Percentiles rank a stretch among this genome's conserved stretches.
These are phyloP conservation scores for Penicillium sp. DNA, from an alignment of 2,329 filamentous ascomycete species.

Conservation along the genomic window DNA sequence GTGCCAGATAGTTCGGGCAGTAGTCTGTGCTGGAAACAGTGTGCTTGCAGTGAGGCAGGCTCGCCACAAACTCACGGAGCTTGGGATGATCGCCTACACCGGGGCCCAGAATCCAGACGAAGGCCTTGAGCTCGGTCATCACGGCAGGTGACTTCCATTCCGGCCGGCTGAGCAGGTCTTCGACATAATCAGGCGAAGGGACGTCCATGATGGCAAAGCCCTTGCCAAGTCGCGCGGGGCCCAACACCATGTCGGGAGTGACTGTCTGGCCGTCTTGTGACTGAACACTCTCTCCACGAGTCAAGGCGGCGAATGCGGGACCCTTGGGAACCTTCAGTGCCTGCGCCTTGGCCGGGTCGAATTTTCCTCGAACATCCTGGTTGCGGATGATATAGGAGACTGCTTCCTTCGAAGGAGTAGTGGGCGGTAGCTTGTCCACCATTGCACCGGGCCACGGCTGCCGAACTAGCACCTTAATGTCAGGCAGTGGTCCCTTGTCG, in stretches of 20 bases:
- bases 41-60: conserved; percentile 64
- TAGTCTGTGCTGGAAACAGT: conserved; percentile 72
- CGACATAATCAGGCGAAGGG: conserved; percentile 67
- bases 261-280: conserved; percentile 66
- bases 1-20: conserved; percentile 71
- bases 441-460: conserved; percentile 74
- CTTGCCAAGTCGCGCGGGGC: conserved; percentile 61
- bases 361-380: conserved; percentile 75
- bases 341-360: conserved; percentile 65
- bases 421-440: conserved; percentile 65
- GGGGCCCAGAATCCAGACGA: conserved; percentile 80
- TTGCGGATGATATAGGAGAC: conserved; percentile 85
- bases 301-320: conserved; percentile 59
- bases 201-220: conserved; percentile 81
- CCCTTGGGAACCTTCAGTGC: conserved; percentile 63
- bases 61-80: conserved; percentile 68
- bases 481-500: conserved; percentile 50
- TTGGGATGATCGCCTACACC: conserved; percentile 62
- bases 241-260: conserved; percentile 84
- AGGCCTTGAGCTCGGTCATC: conserved; percentile 63
- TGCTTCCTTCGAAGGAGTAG: conserved; percentile 63
- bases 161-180: conserved; percentile 64
- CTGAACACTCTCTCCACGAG: conserved; percentile 61
- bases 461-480: conserved; percentile 70
- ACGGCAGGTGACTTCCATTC: conserved; percentile 69